Base-by-base conservation (phyloP, 176 grass and related monocot species). In the Otatea glauca region DNA sequence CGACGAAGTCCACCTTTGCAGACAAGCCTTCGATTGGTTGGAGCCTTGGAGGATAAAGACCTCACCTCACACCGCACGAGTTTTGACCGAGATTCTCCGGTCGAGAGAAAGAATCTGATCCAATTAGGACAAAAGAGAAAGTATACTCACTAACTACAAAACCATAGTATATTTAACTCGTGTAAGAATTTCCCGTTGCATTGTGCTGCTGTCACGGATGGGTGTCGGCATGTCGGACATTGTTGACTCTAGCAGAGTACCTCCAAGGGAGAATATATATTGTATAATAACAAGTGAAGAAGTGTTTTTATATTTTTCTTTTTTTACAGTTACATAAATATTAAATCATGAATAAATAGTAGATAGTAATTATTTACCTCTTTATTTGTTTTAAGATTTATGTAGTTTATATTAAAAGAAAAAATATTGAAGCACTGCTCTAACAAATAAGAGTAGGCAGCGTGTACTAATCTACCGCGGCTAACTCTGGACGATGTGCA, bases 21-120 rank as follows among this genome's bases (percentile, higher is more conserved):
- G 56, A 8, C 4, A 18, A 18, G 39, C 75, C 23, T 77, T 16
- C 29, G n/a, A n/a, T n/a, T n/a, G n/a, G n/a, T n/a, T n/a, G n/a
- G n/a, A 34, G 34, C 34, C 34, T 17, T 24, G 9, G 55, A 32
- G 5, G n/a, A 14, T 49, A 24, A 29, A 13, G 51, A 45, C 34
- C 32, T 83, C 17, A 6, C 17, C n/a, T n/a, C n/a, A n/a, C n/a
- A 29, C 23, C 81, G 18, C 12, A 74, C 43, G 42, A 23, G 42
- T 9, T 72, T 50, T 23, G 58, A 64, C 81, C 14, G 7, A 20
- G 43, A 74, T 12, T 51, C 32, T 21, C 29, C 12, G 2, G 12
- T 58, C 34, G 17, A 73, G 55, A 74, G 35, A 53, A 83, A 50
- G 58, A 65, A 83, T 83, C 81, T 75, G 70, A 74, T 71, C 17